Percentiles rank a stretch among this genome's conserved stretches.
These are phyloP conservation scores for Tripterygium wilfordii DNA, from an alignment of 177 flowering plant genomes.

Conservation along the genomic window DNA sequence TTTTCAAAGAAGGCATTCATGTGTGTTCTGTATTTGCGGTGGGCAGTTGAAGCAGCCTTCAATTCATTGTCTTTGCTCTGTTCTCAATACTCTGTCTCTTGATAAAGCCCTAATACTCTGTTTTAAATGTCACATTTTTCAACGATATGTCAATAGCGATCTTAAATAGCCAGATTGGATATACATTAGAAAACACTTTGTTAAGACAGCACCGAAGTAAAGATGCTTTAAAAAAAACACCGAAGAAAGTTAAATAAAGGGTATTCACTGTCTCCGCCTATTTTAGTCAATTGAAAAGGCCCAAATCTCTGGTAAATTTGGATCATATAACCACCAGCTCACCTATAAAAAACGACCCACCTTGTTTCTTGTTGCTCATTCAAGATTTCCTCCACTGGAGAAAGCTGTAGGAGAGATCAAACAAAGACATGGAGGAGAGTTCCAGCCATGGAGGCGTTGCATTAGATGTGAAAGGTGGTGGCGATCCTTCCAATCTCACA, in stretches of 20 bases:
- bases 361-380: too few species aligned
- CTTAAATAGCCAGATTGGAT: neutral
- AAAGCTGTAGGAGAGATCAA: too few species aligned
- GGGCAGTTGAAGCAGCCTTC: slow-evolving; percentile 40
- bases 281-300: too few species aligned
- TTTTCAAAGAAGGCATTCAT: neutral
- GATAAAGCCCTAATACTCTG: too few species aligned
- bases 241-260: too few species aligned
- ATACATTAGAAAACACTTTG: neutral
- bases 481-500: neutral
- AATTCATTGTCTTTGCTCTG: slow-evolving; percentile 13
- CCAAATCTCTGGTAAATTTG: too few species aligned
- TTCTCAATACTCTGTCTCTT: neutral
- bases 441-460: neutral
- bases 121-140: slow-evolving; percentile 14
- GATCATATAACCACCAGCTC: neutral
- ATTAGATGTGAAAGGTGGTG: slow-evolving; percentile 7
- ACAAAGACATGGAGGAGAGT: slow-evolving; percentile 8
- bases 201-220: neutral
- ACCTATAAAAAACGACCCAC: too few species aligned
- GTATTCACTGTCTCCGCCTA: too few species aligned
- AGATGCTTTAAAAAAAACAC: too few species aligned
- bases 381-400: too few species aligned
- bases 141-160: slow-evolving; percentile 13
- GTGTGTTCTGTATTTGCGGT: slow-evolving; percentile 26